Percentiles rank a stretch among this genome's conserved stretches.
Conservation (phyloP, 2,329 filamentous ascomycete species). For the Lojkania enalia region DNA sequence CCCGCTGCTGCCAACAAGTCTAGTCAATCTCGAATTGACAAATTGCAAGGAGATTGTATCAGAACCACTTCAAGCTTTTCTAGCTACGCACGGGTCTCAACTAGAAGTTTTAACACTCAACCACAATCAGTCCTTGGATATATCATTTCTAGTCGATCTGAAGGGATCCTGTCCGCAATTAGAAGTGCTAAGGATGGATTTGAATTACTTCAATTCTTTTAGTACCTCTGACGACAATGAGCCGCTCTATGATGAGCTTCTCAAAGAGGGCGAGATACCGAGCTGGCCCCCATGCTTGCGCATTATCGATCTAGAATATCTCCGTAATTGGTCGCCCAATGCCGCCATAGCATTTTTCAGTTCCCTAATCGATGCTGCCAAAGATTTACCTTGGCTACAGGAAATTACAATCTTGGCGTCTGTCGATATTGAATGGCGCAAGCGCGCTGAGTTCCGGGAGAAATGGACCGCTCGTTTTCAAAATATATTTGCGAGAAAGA, state of each 20-base stretch:
- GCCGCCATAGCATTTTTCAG: constrained; percentile 77
- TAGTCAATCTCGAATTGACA: constrained; percentile 71
- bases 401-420: constrained; percentile 70
- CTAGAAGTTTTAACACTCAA: constrained; percentile 70
- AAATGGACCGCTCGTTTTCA: constrained; percentile 75
- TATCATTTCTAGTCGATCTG: constrained; percentile 73
- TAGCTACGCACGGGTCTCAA: constrained; percentile 67
- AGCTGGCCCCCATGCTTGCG: constrained; percentile 76
- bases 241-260: constrained; percentile 71
- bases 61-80: constrained; percentile 65
- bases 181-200: constrained; percentile 72
- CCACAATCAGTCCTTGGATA: constrained; percentile 77
- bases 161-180: constrained; percentile 70
- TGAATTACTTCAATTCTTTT: constrained; percentile 75
- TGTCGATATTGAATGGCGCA: constrained; percentile 77
- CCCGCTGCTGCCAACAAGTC: constrained; percentile 65
- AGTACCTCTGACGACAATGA: constrained; percentile 70
- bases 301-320: constrained; percentile 72
- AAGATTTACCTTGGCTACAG: constrained; percentile 67
- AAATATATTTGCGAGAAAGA: constrained; percentile 63
- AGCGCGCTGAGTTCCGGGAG: constrained; percentile 76
- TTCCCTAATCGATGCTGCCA: constrained; percentile 74
- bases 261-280: constrained; percentile 67
- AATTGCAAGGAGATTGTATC: constrained; percentile 79
- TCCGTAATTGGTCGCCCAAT: constrained; percentile 72